Percentiles rank a stretch among this genome's conserved stretches.
phyloP scores from a whole-genome alignment of 1,284 basidiomycete genomes.

The Vanrija sp. region DNA sequence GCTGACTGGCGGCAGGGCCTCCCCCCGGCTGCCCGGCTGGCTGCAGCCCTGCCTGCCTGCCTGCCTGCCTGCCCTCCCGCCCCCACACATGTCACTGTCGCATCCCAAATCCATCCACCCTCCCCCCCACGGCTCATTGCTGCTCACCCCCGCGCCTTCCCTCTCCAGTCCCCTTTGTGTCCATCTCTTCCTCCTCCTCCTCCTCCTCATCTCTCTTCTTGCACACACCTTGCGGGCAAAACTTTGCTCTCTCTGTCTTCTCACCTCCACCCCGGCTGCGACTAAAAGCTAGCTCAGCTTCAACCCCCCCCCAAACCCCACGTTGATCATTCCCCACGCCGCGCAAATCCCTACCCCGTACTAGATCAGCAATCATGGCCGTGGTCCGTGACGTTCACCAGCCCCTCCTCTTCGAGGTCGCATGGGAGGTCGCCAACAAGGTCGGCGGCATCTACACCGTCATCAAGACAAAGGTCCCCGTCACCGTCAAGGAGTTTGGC shows the following conservation, averaged over 20 bases:
- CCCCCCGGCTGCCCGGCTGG: too few relatives aligned
- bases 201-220: background rate
- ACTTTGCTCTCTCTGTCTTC: background rate
- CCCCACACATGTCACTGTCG: background rate
- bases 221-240: too few relatives aligned
- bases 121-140: background rate
- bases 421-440: conserved; percentile 95
- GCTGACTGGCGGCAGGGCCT: background rate
- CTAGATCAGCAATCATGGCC: background rate
- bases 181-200: background rate
- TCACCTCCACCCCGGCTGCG: background rate
- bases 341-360: background rate
- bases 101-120: background rate
- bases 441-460: conserved; percentile 99
- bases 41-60: too few relatives aligned
- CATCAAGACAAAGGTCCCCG: conserved; percentile 98
- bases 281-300: background rate
- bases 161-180: background rate
- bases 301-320: background rate
- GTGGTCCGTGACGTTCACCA: conserved; percentile 66
- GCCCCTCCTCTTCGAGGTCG: conserved; percentile 79
- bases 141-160: background rate
- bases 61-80: background rate
- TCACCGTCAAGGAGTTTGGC: conserved; percentile 84
- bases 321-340: background rate